A percentile compares a stretch with the other conserved stretches of the same genome.
Conservation (phyloP, 169 alveolate genomes). For the Plasmodium reichenowi region DNA sequence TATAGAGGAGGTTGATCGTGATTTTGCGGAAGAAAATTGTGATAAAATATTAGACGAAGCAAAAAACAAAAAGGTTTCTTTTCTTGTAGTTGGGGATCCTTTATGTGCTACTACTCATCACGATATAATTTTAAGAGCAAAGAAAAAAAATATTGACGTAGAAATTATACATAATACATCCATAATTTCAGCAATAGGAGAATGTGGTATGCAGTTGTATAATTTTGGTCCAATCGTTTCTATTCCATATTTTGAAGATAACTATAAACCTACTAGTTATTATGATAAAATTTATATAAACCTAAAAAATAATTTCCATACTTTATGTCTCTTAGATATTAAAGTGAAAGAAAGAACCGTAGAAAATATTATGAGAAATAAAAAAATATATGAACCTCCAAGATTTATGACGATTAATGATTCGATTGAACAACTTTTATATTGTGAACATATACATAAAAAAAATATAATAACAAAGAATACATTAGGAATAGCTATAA, state of each 20-base stretch:
- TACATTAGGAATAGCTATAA: slow-evolving; percentile 93
- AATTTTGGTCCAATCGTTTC: slow-evolving; percentile 99
- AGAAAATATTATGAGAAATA: slow-evolving; percentile 95
- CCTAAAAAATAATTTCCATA: slow-evolving; percentile 93
- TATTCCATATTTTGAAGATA: slow-evolving; percentile 97
- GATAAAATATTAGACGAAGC: slow-evolving; percentile 93
- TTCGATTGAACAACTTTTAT: slow-evolving; percentile 93
- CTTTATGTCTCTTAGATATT: slow-evolving; percentile 97
- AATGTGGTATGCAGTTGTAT: slow-evolving; percentile 92
- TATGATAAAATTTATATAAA: slow-evolving; percentile 94
- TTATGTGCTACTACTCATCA: slow-evolving; percentile 97
- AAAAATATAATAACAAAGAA: slow-evolving; percentile 79
- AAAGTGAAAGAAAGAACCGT: slow-evolving; percentile 97
- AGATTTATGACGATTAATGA: slow-evolving; percentile 92
- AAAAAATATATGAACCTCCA: slow-evolving; percentile 95
- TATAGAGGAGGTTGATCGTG: slow-evolving; percentile 95
- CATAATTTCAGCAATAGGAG: slow-evolving; percentile 80
- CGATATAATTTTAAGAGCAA: slow-evolving; percentile 94
- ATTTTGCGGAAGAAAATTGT: slow-evolving; percentile 93
- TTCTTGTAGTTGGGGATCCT: slow-evolving; percentile 97
- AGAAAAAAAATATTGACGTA: slow-evolving; percentile 91
- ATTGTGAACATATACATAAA: slow-evolving; percentile 87
- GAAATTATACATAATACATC: slow-evolving; percentile 95
- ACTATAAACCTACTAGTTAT: slow-evolving; percentile 98
- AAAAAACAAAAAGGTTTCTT: slow-evolving; percentile 87